Conservation (phyloP, 2,329 filamentous ascomycete species). For the Aureobasidium leucospermi region DNA sequence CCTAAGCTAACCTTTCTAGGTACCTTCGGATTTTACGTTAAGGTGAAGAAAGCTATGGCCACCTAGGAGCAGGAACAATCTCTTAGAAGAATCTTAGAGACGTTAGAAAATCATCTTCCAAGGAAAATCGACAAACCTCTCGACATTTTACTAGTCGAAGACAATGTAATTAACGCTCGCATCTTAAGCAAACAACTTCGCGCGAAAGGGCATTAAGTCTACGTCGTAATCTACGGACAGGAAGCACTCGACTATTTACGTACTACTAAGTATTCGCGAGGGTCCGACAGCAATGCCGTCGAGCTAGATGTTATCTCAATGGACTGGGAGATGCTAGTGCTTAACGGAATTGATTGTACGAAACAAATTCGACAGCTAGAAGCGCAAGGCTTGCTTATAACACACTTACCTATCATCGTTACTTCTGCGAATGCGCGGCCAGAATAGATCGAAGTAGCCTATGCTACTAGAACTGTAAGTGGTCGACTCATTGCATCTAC, state of each 20-base stretch:
- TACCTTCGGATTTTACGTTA: conserved; percentile 37
- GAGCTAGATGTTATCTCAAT: conserved; percentile 54
- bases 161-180: conserved; percentile 25
- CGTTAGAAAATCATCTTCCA: neutral
- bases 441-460: conserved; percentile 65
- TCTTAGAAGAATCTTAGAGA: neutral
- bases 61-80: neutral
- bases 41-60: conserved; percentile 34
- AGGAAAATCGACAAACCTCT: neutral
- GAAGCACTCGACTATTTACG: conserved; percentile 22
- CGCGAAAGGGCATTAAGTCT: conserved; percentile 20
- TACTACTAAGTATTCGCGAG: conserved; percentile 8
- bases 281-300: neutral
- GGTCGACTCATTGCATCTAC: neutral
- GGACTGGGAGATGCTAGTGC: conserved; percentile 78
- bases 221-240: conserved; percentile 20
- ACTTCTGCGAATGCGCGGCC: conserved; percentile 73
- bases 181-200: conserved; percentile 23
- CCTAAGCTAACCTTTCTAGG: neutral
- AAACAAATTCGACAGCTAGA: conserved; percentile 63
- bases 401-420: conserved; percentile 66
- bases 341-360: conserved; percentile 72
- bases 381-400: conserved; percentile 50
- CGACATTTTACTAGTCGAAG: conserved; percentile 21
- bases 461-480: conserved; percentile 60